Evolutionary conservation across 2,329 filamentous ascomycete genomes (phyloP).

Genomic region (Celoporthe dispersa): DNA sequence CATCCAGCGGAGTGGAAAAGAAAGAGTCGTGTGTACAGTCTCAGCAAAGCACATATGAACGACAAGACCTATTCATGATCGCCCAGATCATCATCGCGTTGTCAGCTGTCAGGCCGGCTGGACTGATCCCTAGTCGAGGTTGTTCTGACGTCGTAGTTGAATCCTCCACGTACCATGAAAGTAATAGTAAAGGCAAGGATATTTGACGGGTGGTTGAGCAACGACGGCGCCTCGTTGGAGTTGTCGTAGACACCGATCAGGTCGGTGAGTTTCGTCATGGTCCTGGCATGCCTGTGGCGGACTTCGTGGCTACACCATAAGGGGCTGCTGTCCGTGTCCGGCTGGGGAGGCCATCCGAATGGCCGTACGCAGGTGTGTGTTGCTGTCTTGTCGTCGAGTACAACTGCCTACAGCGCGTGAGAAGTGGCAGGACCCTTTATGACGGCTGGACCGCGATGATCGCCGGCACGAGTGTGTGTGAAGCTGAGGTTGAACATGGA

Average conservation of each 20-base stretch:
- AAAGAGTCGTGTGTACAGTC: slow-evolving; percentile 32
- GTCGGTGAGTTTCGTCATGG: slow-evolving; percentile 22
- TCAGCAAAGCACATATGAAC: slow-evolving; percentile 30
- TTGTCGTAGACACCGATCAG: slow-evolving; percentile 24
- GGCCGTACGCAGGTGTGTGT: not conserved
- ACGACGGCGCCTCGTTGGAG: slow-evolving; percentile 13
- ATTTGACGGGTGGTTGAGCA: slow-evolving; percentile 22
- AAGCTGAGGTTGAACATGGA: not conserved
- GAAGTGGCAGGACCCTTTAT: not conserved
- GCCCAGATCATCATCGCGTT: not conserved
- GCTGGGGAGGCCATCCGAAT: not conserved
- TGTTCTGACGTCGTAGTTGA: not conserved
- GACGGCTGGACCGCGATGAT: not conserved
- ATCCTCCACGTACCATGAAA: slow-evolving; percentile 22
- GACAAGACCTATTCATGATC: slow-evolving; percentile 22
- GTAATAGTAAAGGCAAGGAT: slow-evolving; percentile 21
- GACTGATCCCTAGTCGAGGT: not conserved
- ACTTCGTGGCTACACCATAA: not conserved
- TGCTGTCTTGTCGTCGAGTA: not conserved
- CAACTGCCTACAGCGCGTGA: not conserved
- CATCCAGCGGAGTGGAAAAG: slow-evolving; percentile 31
- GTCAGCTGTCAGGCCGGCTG: not conserved
- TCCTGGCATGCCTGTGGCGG: slow-evolving; percentile 6
- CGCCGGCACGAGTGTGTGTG: not conserved
- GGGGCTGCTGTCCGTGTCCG: not conserved